A percentile compares a stretch with the other conserved stretches of the same genome.
phyloP scores from a whole-genome alignment of 192 early-diverging fungal genomes.

The Entomortierella beljakovae region DNA sequence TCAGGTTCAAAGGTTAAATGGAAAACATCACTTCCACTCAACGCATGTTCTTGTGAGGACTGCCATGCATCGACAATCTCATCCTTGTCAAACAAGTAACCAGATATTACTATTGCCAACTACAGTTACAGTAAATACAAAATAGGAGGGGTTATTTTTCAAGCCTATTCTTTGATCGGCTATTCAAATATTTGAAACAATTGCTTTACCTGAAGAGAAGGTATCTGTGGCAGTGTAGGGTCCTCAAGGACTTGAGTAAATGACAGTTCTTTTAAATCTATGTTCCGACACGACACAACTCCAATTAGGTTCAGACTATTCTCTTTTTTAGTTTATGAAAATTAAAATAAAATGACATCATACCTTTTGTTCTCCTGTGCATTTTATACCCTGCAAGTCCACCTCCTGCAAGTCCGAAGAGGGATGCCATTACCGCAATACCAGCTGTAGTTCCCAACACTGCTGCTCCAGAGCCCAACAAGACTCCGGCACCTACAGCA shows the following conservation, averaged over 20 bases:
- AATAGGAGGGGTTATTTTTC: neutral
- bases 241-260: conserved; percentile 63
- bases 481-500: conserved; percentile 58
- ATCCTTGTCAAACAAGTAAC: conserved; percentile 59
- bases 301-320: neutral
- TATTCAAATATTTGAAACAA: neutral
- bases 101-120: conserved; percentile 68
- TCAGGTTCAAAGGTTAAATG: conserved; percentile 63
- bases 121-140: conserved; percentile 17
- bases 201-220: conserved; percentile 60
- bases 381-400: conserved; percentile 62
- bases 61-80: conserved; percentile 60
- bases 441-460: conserved; percentile 66
- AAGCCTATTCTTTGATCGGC: too few relatives aligned
- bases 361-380: conserved; percentile 46
- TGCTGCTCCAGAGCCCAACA: conserved; percentile 62
- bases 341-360: too few relatives aligned
- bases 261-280: conserved; percentile 59
- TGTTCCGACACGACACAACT: conserved; percentile 50
- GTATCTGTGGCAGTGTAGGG: conserved; percentile 62
- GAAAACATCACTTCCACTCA: conserved; percentile 56
- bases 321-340: conserved; percentile 3
- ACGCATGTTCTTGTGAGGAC: conserved; percentile 36
- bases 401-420: conserved; percentile 69
- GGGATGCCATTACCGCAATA: conserved; percentile 62